Conservation (phyloP, 306 rosid genomes). For the Lathyrus aphaca region DNA sequence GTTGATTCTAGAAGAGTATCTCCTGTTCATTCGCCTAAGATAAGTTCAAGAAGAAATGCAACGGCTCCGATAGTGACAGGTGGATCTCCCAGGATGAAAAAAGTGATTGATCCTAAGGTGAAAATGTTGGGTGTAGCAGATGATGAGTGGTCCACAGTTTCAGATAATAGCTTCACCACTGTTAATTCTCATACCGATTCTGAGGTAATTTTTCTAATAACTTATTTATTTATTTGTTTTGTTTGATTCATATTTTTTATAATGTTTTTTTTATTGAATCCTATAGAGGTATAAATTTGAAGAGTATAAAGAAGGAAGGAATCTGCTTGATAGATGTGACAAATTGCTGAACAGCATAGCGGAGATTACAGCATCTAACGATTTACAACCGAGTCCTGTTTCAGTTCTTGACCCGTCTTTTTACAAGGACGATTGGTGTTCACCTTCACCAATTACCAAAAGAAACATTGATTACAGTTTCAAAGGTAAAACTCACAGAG, state of each 20-base stretch:
- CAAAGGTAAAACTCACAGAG: constrained; percentile 16
- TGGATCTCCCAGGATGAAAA: constrained; percentile 67
- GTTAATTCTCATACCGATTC: constrained; percentile 63
- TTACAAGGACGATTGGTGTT: constrained; percentile 78
- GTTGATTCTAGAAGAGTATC: constrained; percentile 63
- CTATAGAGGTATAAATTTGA: constrained; percentile 65
- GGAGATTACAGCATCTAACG: constrained; percentile 67
- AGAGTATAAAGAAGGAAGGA: constrained; percentile 70
- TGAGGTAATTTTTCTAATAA: constrained; percentile 52
- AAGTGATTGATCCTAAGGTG: constrained; percentile 40
- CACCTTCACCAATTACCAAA: constrained; percentile 87
- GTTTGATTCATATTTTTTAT: no score
- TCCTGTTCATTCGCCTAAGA: constrained; percentile 73
- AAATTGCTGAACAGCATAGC: constrained; percentile 82
- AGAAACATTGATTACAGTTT: constrained; percentile 69
- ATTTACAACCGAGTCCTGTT: constrained; percentile 94
- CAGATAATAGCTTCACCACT: constrained; percentile 71
- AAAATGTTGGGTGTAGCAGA: constrained; percentile 47
- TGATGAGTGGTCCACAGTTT: constrained; percentile 76
- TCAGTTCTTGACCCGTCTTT: constrained; percentile 91
- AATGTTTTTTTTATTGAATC: background rate
- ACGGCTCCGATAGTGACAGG: constrained; percentile 46
- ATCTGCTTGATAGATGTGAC: constrained; percentile 78
- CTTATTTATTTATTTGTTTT: no score
- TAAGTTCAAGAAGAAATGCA: constrained; percentile 45